These are phyloP conservation scores for Aquanectria penicillioides DNA, from an alignment of 2,329 filamentous ascomycete species.

Conservation along the genomic window DNA sequence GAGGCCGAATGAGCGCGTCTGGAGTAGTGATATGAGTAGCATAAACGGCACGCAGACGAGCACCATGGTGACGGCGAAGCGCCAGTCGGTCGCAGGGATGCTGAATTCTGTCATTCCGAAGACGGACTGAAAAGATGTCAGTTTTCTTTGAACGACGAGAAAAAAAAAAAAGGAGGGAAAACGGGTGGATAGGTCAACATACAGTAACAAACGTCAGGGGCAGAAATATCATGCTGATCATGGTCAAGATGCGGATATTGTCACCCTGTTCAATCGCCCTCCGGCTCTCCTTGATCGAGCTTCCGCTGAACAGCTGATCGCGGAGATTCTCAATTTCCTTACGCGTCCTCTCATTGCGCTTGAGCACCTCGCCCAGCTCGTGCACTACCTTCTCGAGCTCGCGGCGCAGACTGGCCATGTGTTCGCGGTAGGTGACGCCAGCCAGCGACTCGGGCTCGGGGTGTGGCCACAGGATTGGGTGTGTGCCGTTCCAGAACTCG, in stretches of 20 bases:
- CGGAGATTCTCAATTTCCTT: constrained; percentile 66
- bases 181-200: constrained; percentile 32
- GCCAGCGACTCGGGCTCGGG: constrained; percentile 55
- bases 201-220: constrained; percentile 70
- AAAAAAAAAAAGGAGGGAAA: background rate
- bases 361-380: constrained; percentile 57
- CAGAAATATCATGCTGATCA: constrained; percentile 70
- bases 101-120: constrained; percentile 63
- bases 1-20: constrained; percentile 51
- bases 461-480: constrained; percentile 66
- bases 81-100: constrained; percentile 54
- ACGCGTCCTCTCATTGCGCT: constrained; percentile 62
- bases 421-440: constrained; percentile 58
- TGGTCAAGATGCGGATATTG: constrained; percentile 68
- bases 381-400: constrained; percentile 63
- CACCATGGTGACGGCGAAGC: constrained; percentile 69
- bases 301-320: constrained; percentile 71
- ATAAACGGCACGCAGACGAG: constrained; percentile 66
- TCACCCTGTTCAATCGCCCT: constrained; percentile 72
- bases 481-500: constrained; percentile 66
- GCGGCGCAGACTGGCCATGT: constrained; percentile 56
- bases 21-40: constrained; percentile 56
- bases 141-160: background rate
- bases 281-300: constrained; percentile 68
- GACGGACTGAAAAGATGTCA: constrained; percentile 51